Conservation (phyloP, 2,329 filamentous ascomycete genomes). For the Calonectria pauciramosa region DNA sequence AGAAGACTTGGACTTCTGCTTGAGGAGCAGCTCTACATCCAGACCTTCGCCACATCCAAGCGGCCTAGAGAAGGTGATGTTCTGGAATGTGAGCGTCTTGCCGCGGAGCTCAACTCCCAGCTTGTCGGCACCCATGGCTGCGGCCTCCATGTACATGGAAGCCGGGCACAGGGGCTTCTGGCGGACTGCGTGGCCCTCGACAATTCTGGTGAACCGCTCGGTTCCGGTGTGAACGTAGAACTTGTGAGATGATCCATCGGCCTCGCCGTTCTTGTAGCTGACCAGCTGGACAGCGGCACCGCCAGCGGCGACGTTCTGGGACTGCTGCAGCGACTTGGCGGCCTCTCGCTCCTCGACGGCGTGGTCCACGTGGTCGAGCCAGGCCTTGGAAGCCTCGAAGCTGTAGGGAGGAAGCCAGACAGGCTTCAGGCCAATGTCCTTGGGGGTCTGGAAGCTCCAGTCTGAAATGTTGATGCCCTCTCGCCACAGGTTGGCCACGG, state of each 20-base stretch:
- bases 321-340: not conserved
- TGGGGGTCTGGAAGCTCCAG: constrained; percentile 34
- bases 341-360: constrained; percentile 19
- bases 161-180: constrained; percentile 37
- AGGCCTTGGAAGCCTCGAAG: constrained; percentile 33
- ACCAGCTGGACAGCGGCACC: constrained; percentile 7
- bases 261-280: constrained; percentile 17
- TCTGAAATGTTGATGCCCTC: constrained; percentile 24
- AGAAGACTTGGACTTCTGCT: not conserved
- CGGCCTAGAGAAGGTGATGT: constrained; percentile 26
- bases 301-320: not conserved
- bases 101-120: constrained; percentile 20
- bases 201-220: constrained; percentile 30
- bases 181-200: constrained; percentile 35
- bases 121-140: constrained; percentile 30
- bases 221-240: constrained; percentile 27
- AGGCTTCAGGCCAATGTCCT: constrained; percentile 14
- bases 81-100: constrained; percentile 30
- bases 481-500: constrained; percentile 26
- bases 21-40: constrained; percentile 24
- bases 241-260: constrained; percentile 16
- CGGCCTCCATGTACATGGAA: constrained; percentile 40
- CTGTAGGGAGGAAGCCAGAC: constrained; percentile 36
- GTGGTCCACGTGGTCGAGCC: constrained; percentile 36
- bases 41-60: constrained; percentile 24